Evolutionary conservation across 805 yeast species (phyloP), one percentile per base, ranked within the genome.

Genomic region (Candida cerambycidarum): DNA sequence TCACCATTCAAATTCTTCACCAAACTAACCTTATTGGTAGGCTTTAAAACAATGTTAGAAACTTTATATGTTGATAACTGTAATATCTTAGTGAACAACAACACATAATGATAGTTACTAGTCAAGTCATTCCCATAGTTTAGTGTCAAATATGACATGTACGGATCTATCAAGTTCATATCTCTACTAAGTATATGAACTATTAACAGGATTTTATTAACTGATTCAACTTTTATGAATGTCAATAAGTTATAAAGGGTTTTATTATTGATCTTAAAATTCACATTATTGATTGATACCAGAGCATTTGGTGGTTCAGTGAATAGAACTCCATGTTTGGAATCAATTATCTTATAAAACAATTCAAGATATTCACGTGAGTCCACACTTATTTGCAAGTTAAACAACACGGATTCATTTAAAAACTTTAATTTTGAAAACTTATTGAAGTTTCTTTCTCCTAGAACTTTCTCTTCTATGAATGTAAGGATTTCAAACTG

Each of bases 111-210:
- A 18, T 21, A 41, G 6, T 35, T 23, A 2, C 24, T 11, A n/a
- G 36, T 35, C n/a, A 41, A 31, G 12, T 36, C 44, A 14, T 90
- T 89, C 42, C 82, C 80, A 3, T 82, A 75, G 39, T 65, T 62
- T n/a, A 68, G 58, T 2, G 78, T 73, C 11, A 81, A 54, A 63
- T 80, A 74, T 43, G 75, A 67, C 49, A 80, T 72, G 52, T 84
- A 90, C 1, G 89, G 85, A 1, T 88, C 81, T 1, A 86, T 72
- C 16, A 92, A 67, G 54, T 89, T 97, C 2, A 87, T 85, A 31
- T 79, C 69, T 27, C 66, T 56, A 3, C 61, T 46, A 29, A 92
- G 65, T 13, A 85, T 73, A 10, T 62, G 56, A 6, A 80, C 54
- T 0, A 74, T 75, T 13, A 85, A 69, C 11, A 75, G 74, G 43